Evolutionary conservation across 1,139 yeast species (phyloP).

Genomic region (Pneumocystis carinii): DNA sequence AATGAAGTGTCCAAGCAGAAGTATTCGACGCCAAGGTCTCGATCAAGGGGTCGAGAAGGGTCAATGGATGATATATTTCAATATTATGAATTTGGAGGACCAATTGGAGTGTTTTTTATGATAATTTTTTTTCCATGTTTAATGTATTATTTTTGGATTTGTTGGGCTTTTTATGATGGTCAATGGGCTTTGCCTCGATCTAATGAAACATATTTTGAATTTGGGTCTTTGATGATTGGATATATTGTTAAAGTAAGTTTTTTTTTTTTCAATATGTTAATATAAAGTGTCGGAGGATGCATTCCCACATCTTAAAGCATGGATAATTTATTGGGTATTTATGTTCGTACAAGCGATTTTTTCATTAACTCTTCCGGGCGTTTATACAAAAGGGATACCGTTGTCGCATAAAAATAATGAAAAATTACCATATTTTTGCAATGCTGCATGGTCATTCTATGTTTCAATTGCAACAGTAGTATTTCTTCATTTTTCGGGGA

Average conservation of each 20-base stretch:
- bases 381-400: slow-evolving; percentile 91
- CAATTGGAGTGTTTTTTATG: slow-evolving; percentile 86
- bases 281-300: slow-evolving; percentile 34
- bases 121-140: slow-evolving; percentile 78
- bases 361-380: slow-evolving; percentile 82
- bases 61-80: slow-evolving; percentile 21
- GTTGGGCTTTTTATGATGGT: slow-evolving; percentile 68
- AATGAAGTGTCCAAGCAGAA: too few relatives aligned
- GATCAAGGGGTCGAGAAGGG: not conserved
- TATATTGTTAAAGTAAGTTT: slow-evolving; percentile 24
- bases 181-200: slow-evolving; percentile 50
- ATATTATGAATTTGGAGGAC: slow-evolving; percentile 84
- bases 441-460: slow-evolving; percentile 77
- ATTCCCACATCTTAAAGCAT: slow-evolving; percentile 50
- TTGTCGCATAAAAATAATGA: slow-evolving; percentile 61
- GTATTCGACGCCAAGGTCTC: too few relatives aligned
- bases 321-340: slow-evolving; percentile 58
- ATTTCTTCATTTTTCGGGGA: slow-evolving; percentile 52
- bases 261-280: not conserved
- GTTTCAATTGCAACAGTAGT: slow-evolving; percentile 44
- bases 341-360: slow-evolving; percentile 56
- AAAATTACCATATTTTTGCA: slow-evolving; percentile 84
- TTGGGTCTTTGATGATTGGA: slow-evolving; percentile 33
- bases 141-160: slow-evolving; percentile 95
- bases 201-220: slow-evolving; percentile 45